phyloP scores from a whole-genome alignment of 805 yeast species.

The Candida caryicola region DNA sequence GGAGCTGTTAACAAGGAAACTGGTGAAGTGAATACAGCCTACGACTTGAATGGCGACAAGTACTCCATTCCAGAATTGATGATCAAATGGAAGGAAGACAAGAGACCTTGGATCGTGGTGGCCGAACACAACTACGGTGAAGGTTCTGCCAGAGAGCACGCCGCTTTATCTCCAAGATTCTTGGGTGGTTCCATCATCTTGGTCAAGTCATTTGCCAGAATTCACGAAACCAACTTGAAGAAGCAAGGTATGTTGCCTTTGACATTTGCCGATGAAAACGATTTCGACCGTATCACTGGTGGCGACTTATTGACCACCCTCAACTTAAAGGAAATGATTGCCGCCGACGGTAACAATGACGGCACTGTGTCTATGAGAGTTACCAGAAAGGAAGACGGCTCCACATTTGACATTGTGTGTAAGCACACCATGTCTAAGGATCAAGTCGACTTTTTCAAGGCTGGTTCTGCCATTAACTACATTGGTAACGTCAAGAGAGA shows the following conservation, averaged over 20 bases:
- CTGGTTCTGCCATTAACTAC: constrained; percentile 94
- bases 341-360: constrained; percentile 83
- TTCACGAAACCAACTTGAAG: constrained; percentile 96
- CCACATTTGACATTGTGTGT: constrained; percentile 63
- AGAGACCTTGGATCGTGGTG: constrained; percentile 88
- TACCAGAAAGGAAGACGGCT: constrained; percentile 65
- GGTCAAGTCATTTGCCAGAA: constrained; percentile 95
- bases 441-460: constrained; percentile 93
- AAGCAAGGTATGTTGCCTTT: constrained; percentile 97
- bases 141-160: constrained; percentile 99
- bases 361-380: constrained; percentile 72
- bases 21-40: constrained; percentile 89
- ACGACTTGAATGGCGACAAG: constrained; percentile 76
- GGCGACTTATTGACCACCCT: constrained; percentile 79
- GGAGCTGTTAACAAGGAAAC: constrained; percentile 98
- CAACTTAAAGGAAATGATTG: constrained; percentile 71
- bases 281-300: constrained; percentile 75
- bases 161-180: constrained; percentile 93
- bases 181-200: constrained; percentile 86
- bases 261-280: constrained; percentile 85
- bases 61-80: constrained; percentile 91
- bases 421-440: constrained; percentile 97
- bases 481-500: constrained; percentile 57
- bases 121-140: constrained; percentile 99
- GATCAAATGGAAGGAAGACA: constrained; percentile 89